Evolutionary conservation across 1,139 yeast genomes (phyloP).

Genomic region (Candida freyschussii): DNA sequence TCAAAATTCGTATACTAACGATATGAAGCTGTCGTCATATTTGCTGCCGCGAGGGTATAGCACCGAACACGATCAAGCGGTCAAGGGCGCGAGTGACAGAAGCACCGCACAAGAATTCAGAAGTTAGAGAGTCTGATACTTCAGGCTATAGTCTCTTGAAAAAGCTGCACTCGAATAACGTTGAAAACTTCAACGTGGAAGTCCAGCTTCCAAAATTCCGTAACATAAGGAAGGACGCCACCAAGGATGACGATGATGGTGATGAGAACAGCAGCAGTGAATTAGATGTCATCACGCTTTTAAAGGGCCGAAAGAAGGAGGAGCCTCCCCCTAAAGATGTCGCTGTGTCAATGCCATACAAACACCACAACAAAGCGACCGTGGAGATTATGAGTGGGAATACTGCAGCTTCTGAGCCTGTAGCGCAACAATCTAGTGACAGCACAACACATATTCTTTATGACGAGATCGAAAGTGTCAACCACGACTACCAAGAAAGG

Average conservation of each 20-base stretch:
- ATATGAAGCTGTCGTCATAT: conserved; percentile 34
- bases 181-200: conserved; percentile 1
- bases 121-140: not conserved
- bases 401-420: no score
- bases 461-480: conserved; percentile 13
- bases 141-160: conserved; percentile 10
- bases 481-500: conserved; percentile 12
- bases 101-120: not conserved
- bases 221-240: no score
- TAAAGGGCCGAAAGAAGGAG: no score
- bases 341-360: no score
- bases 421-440: no score
- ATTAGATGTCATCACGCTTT: conserved; percentile 4
- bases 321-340: no score
- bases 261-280: conserved; percentile 3
- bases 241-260: conserved; percentile 1
- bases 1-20: no score
- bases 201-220: conserved; percentile 1
- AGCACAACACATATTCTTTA: no score
- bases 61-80: conserved; percentile 17
- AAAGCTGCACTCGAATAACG: conserved; percentile 6
- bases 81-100: not conserved
- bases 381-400: no score
- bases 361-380: no score
- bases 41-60: conserved; percentile 41